A percentile compares a stretch with the other conserved stretches of the same genome.
Evolutionary conservation across 2,329 filamentous ascomycete genomes (phyloP).

Genomic region (Stenocarpella maydis): DNA sequence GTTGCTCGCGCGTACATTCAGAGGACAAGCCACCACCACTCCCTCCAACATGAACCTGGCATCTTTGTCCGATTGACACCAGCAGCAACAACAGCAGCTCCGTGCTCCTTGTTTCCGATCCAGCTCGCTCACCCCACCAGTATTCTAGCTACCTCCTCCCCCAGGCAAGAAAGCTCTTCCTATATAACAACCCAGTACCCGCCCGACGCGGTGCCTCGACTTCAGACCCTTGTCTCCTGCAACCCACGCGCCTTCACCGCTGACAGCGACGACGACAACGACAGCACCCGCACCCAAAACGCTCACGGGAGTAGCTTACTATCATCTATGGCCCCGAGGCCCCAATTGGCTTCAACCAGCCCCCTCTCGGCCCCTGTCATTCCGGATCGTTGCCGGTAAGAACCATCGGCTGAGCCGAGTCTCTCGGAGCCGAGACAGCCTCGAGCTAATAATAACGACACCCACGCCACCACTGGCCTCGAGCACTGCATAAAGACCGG

Average conservation of each 20-base stretch:
- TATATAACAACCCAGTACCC: not conserved
- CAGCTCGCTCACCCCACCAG: not conserved
- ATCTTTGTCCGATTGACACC: not conserved
- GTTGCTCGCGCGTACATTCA: slow-evolving; percentile 23
- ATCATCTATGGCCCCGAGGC: not conserved
- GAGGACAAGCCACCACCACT: not conserved
- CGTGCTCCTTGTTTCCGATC: not conserved
- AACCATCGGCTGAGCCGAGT: not conserved
- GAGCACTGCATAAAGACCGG: no score
- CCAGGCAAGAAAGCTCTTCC: not conserved
- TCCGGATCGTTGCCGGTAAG: not conserved
- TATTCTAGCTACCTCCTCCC: not conserved
- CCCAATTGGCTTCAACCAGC: not conserved
- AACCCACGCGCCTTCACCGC: slow-evolving; percentile 31
- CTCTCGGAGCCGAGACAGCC: not conserved
- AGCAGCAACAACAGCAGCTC: not conserved
- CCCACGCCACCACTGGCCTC: not conserved
- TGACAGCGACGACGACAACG: slow-evolving; percentile 22
- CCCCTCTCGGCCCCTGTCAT: not conserved
- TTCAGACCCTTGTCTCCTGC: slow-evolving; percentile 28
- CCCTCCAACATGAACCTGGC: not conserved
- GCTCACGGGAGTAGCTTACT: not conserved
- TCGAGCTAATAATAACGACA: not conserved
- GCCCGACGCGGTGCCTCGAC: slow-evolving; percentile 23
- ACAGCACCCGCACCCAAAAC: not conserved